Evolutionary conservation across 2,329 filamentous ascomycete genomes (phyloP).

Genomic region (Calonectria pseudoturangicola): DNA sequence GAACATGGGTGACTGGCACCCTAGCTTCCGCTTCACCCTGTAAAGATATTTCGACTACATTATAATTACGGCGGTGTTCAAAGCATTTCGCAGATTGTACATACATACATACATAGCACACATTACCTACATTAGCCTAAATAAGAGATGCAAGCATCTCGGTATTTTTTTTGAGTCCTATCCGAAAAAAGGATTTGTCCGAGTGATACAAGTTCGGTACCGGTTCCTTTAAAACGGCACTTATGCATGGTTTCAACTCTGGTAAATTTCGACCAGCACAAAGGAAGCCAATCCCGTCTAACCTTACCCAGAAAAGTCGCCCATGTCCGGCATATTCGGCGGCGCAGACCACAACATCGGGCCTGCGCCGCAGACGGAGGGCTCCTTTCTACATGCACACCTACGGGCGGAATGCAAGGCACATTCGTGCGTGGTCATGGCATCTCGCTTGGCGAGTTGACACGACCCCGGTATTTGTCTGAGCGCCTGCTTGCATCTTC

Average conservation of each 20-base stretch:
- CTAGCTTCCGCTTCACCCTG: conserved; percentile 59
- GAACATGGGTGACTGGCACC: conserved; percentile 63
- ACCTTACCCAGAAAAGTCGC: conserved; percentile 21
- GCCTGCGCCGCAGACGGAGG: background rate
- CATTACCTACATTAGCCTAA: background rate
- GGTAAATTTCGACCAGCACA: conserved; percentile 7
- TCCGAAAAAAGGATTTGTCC: background rate
- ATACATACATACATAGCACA: background rate
- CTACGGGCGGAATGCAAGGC: background rate
- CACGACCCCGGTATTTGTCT: conserved; percentile 5
- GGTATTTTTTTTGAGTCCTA: background rate
- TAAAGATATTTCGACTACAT: conserved; percentile 50
- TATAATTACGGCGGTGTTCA: conserved; percentile 6
- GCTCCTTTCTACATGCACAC: background rate
- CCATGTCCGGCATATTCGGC: conserved; percentile 3
- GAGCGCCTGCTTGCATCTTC: conserved; percentile 34
- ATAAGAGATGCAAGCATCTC: background rate
- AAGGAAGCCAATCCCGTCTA: background rate
- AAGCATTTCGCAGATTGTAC: background rate
- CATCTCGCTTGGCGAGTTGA: conserved; percentile 4
- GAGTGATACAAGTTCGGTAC: too few species aligned
- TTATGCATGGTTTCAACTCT: background rate
- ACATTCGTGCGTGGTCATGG: background rate
- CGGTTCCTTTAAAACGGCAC: too few species aligned
- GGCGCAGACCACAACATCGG: background rate